Evolutionary conservation across 2,329 filamentous ascomycete species (phyloP).

Genomic region (Orbilia blumenaviensis): DNA sequence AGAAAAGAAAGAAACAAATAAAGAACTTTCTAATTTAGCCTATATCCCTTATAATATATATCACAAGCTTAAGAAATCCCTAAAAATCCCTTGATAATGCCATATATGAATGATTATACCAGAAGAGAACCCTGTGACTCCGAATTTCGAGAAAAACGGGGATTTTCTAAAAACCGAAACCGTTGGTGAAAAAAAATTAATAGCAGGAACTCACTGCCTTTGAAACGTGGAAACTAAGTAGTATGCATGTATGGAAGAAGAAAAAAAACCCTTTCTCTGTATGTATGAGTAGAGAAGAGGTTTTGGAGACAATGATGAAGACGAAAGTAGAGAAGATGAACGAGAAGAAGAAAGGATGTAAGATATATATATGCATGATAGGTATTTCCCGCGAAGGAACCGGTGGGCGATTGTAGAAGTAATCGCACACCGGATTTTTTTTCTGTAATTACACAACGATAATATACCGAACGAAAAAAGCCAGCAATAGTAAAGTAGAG

Average conservation of each 20-base stretch:
- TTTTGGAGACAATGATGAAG: neutral
- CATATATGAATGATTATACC: too few relatives aligned
- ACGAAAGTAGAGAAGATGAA: neutral
- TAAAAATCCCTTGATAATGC: too few relatives aligned
- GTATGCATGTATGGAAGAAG: too few relatives aligned
- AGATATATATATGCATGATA: constrained; percentile 30
- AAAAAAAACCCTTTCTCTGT: too few relatives aligned
- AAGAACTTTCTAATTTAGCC: neutral
- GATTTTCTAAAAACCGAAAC: neutral
- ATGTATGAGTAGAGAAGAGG: neutral
- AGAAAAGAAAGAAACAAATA: neutral
- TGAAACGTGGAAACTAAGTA: neutral
- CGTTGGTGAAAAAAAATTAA: neutral
- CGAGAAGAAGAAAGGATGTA: neutral
- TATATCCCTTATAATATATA: too few relatives aligned
- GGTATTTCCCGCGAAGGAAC: constrained; percentile 39
- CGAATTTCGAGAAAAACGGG: neutral
- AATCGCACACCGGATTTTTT: constrained; percentile 24
- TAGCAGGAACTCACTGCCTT: neutral
- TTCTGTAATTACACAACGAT: constrained; percentile 55
- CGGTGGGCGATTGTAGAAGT: constrained; percentile 27
- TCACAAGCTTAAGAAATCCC: neutral
- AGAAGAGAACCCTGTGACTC: neutral
- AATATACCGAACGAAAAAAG: constrained; percentile 52
- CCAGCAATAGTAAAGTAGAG: constrained; percentile 17